phyloP scores from a whole-genome alignment of 23 red algal species.

The Agarophyton chilense region DNA sequence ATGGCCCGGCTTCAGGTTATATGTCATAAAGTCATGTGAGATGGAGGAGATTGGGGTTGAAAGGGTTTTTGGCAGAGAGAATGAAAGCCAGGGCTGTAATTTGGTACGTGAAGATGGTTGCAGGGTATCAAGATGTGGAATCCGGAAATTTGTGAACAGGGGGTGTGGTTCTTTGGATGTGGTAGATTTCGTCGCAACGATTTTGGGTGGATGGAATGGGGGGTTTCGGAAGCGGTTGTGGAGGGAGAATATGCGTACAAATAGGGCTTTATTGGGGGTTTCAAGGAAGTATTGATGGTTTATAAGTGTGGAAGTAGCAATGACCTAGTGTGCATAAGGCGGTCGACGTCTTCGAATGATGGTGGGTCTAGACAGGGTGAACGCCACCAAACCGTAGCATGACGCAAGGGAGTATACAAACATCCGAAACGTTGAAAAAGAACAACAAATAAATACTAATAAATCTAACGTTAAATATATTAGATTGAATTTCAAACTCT shows the following conservation, averaged over 20 bases:
- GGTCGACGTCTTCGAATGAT: not conserved
- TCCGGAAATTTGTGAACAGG: too few species aligned
- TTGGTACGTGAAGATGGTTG: not conserved
- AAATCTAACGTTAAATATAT: too few species aligned
- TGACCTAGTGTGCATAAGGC: not conserved
- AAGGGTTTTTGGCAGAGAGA: not conserved
- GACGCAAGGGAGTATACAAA: not conserved
- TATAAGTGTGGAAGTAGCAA: not conserved
- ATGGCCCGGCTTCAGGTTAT: slow-evolving; percentile 21
- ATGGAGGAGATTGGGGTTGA: not conserved
- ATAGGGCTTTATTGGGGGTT: not conserved
- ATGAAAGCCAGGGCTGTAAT: not conserved
- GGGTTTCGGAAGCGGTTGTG: not conserved
- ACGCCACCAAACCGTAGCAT: not conserved
- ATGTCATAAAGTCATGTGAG: not conserved
- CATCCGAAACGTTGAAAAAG: too few species aligned
- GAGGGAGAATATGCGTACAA: not conserved
- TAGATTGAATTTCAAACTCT: too few species aligned
- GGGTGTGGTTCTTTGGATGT: too few species aligned
- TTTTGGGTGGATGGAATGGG: not conserved
- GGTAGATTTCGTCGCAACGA: not conserved
- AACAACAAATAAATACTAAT: too few species aligned
- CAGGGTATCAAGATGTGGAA: not conserved
- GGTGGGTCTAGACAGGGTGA: not conserved
- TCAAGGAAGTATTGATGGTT: not conserved